A percentile compares a stretch with the other conserved stretches of the same genome.
These are phyloP conservation scores for Calendula officinalis DNA, from an alignment of 129 eudicot species.

Conservation along the genomic window DNA sequence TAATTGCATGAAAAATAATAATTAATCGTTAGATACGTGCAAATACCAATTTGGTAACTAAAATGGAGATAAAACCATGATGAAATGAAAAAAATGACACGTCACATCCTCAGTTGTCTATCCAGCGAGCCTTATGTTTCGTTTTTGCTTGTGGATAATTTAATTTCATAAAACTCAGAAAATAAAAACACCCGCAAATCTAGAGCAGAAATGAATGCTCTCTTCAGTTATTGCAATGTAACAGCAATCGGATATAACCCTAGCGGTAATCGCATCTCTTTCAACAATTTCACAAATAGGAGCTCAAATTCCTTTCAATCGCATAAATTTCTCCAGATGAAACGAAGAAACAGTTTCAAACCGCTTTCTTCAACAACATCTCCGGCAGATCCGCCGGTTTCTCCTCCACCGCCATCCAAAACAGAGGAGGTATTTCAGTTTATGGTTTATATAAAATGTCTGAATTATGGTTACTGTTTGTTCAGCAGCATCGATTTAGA, in stretches of 20 bases:
- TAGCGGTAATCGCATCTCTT: neutral
- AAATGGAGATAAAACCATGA: too few relatives aligned
- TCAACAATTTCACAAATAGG: conserved; percentile 5
- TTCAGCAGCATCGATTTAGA: conserved; percentile 3
- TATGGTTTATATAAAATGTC: neutral
- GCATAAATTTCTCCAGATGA: conserved; percentile 11
- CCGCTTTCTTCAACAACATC: conserved; percentile 24
- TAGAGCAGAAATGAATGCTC: conserved; percentile 10
- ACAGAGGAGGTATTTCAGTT: conserved; percentile 17
- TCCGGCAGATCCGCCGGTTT: conserved; percentile 20
- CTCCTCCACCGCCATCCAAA: conserved; percentile 20
- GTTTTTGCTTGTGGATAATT: conserved; percentile 21
- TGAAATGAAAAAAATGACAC: too few relatives aligned
- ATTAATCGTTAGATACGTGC: too few relatives aligned
- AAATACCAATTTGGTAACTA: too few relatives aligned
- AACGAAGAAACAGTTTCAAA: conserved; percentile 13
- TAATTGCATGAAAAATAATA: too few relatives aligned
- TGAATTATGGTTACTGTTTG: neutral
- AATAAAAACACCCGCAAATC: conserved; percentile 4
- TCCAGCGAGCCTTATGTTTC: conserved; percentile 9
- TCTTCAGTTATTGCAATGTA: conserved; percentile 10
- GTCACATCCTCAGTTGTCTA: too few relatives aligned
- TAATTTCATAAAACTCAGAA: conserved; percentile 10
- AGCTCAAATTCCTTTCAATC: conserved; percentile 1
- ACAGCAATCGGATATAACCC: conserved; percentile 12